A percentile compares a stretch with the other conserved stretches of the same genome.
phyloP scores from a whole-genome alignment of 2,329 filamentous ascomycete species.

The Aotearoamyces nothofagi region DNA sequence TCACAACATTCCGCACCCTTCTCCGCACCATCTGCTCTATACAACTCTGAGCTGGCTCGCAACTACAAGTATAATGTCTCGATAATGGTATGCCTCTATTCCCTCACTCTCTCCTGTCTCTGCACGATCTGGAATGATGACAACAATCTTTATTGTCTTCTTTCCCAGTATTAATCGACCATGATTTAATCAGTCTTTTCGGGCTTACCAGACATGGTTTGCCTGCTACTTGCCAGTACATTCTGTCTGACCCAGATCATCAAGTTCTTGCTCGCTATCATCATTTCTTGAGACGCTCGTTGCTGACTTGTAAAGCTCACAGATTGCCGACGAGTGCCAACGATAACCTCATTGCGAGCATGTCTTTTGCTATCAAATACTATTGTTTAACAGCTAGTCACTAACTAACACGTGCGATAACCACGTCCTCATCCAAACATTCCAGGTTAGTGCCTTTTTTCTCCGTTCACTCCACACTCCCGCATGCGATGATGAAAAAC shows the following conservation, averaged over 20 bases:
- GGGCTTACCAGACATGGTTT: slow-evolving; percentile 40
- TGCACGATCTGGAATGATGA: slow-evolving; percentile 46
- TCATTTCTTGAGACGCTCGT: slow-evolving; percentile 1
- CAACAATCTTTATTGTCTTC: slow-evolving; percentile 56
- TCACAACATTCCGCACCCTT: not conserved
- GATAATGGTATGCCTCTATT: no score
- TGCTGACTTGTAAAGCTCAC: no score
- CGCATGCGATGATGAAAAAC: slow-evolving; percentile 58
- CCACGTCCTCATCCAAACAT: no score
- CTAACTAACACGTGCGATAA: no score
- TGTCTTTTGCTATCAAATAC: no score
- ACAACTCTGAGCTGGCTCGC: no score
- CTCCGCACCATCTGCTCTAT: no score
- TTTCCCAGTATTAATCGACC: slow-evolving; percentile 82
- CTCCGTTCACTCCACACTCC: not conserved
- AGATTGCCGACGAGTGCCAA: no score
- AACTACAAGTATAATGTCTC: no score
- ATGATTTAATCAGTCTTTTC: slow-evolving; percentile 64
- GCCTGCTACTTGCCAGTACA: slow-evolving; percentile 90
- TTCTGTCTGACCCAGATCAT: slow-evolving; percentile 49
- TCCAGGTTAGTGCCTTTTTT: not conserved
- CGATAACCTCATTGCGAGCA: no score
- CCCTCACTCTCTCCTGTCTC: not conserved
- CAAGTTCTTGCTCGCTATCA: slow-evolving; percentile 10
- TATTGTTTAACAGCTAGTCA: no score